Conservation (phyloP, 108 stramenopile genomes). For the Mediolabrus comicus region DNA sequence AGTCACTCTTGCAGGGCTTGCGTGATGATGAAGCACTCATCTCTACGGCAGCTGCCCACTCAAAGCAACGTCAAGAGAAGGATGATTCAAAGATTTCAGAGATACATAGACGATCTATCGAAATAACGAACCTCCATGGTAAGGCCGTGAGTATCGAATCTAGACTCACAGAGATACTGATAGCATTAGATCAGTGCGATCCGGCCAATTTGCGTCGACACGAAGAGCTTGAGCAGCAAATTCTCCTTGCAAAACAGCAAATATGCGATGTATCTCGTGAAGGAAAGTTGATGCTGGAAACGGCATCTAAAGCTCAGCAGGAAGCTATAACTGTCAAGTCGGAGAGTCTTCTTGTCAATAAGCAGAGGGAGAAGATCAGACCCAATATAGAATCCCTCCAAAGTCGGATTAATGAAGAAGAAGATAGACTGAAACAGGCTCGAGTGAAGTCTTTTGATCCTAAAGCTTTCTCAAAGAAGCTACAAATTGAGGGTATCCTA, state of each 20-base stretch:
- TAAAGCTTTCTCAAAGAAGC: constrained; percentile 2
- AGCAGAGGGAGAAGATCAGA: neutral
- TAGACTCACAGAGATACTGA: constrained; percentile 16
- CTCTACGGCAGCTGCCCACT: neutral
- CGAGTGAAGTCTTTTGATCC: constrained; percentile 7
- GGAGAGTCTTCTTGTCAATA: neutral
- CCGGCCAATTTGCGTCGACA: constrained; percentile 23
- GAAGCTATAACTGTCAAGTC: neutral
- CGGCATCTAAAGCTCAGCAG: neutral
- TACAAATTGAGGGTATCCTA: constrained; percentile 2
- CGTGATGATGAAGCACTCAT: neutral
- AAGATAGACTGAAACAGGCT: constrained; percentile 10
- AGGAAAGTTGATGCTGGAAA: constrained; percentile 3
- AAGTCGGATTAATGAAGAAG: neutral
- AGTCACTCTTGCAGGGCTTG: too few relatives aligned
- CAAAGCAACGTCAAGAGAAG: neutral
- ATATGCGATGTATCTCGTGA: constrained; percentile 12
- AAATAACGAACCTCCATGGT: constrained; percentile 10
- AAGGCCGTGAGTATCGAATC: constrained; percentile 14
- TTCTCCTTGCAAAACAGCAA: constrained; percentile 28
- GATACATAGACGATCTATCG: constrained; percentile 1
- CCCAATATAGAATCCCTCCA: neutral
- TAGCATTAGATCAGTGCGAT: constrained; percentile 13
- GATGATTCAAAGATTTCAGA: neutral
- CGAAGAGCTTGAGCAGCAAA: constrained; percentile 42